Percentiles rank a stretch among this genome's conserved stretches.
These are phyloP conservation scores for Fusarium sp. DNA, from an alignment of 2,329 filamentous ascomycete genomes.

Conservation along the genomic window DNA sequence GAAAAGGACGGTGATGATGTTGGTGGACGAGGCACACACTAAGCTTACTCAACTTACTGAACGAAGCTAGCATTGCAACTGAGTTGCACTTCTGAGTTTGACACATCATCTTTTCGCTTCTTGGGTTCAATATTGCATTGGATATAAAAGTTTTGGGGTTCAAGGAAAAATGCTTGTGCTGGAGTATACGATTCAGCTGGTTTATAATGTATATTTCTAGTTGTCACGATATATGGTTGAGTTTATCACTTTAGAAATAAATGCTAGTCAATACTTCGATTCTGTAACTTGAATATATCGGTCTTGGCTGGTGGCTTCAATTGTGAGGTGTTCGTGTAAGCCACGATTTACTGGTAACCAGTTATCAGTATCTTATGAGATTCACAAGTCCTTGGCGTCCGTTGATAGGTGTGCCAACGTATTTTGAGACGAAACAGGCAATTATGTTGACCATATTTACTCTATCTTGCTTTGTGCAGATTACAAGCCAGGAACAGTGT, in stretches of 20 bases:
- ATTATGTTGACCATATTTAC: background rate
- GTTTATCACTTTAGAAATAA: background rate
- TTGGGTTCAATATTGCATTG: background rate
- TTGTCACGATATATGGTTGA: background rate
- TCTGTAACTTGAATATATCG: background rate
- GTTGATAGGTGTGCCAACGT: background rate
- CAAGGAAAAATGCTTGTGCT: background rate
- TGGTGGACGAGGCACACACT: slow-evolving; percentile 46
- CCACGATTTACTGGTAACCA: background rate
- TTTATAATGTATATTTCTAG: slow-evolving; percentile 28
- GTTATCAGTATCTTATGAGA: background rate
- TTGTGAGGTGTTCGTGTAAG: background rate
- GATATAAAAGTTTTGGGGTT: background rate
- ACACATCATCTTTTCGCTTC: background rate
- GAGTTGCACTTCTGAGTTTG: background rate
- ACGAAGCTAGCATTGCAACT: background rate
- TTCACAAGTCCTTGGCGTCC: background rate
- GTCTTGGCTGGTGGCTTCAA: background rate
- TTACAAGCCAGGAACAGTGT: background rate
- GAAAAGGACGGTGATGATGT: slow-evolving; percentile 47
- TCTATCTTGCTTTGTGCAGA: background rate
- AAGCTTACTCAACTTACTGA: background rate
- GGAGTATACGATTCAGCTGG: slow-evolving; percentile 17
- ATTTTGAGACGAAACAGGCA: background rate
- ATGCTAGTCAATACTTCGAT: background rate